Evolutionary conservation across 345 rosid genomes (phyloP).

Genomic region (Arabis hirsuta): DNA sequence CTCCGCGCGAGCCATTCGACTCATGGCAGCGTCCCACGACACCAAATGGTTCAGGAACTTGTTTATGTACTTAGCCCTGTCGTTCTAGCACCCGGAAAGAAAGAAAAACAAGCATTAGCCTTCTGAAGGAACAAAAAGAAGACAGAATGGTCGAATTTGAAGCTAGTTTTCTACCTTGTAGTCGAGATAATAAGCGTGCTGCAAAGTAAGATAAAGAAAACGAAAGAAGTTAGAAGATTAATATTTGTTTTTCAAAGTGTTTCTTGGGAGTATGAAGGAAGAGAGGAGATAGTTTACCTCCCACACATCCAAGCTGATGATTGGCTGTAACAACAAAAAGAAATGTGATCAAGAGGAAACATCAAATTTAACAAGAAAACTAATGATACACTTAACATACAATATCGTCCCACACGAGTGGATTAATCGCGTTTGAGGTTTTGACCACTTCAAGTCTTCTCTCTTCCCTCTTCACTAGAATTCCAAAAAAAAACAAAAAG

Average conservation of each 20-base stretch:
- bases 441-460: conserved; percentile 67
- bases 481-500: background rate
- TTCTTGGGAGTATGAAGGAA: background rate
- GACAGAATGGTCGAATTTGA: background rate
- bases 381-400: conserved; percentile 49
- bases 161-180: conserved; percentile 63
- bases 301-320: conserved; percentile 88
- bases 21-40: conserved; percentile 81
- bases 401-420: conserved; percentile 85
- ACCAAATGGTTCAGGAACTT: conserved; percentile 83
- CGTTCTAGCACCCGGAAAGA: conserved; percentile 55
- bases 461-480: conserved; percentile 84
- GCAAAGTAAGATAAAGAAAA: conserved; percentile 41
- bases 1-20: conserved; percentile 83
- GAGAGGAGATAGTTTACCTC: conserved; percentile 60
- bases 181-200: conserved; percentile 96
- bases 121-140: background rate
- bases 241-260: background rate
- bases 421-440: conserved; percentile 78
- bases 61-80: conserved; percentile 67
- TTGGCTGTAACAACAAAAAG: conserved; percentile 69
- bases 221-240: conserved; percentile 12
- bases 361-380: background rate
- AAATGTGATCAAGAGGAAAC: conserved; percentile 36
- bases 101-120: conserved; percentile 3